Evolutionary conservation across 176 grass and related monocot species (phyloP), one percentile per base, ranked within the genome.

Genomic region (Ampelocalamus luodianensis): DNA sequence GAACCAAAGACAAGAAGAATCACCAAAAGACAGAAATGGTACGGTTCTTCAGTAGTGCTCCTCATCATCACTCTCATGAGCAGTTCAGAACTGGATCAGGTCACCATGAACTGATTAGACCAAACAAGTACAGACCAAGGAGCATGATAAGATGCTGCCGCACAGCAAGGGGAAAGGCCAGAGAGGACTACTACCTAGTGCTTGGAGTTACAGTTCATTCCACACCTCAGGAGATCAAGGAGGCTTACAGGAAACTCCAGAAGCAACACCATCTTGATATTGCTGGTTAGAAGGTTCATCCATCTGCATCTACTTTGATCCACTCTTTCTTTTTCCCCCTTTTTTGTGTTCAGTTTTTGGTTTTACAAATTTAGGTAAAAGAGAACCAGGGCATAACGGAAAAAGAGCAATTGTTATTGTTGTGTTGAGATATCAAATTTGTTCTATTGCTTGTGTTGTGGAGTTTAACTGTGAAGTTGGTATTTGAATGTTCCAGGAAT

Each of bases 231-330:
- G 80, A 93, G 79, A 91, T 93, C 67, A 91, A 93, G 79, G 76
- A 91, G 51, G 93, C 93, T 61, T 95, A 95, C 58, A 88, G 86
- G 86, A 95, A 92, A 74, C 85, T 93, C 38, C 88, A 95, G 86
- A 95, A 93, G 79, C 85, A 91, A 46, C 80, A 95, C 85, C 93
- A 93, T 76, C 93, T 88, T 76, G 90, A 95, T 68, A 91, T 95
- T 67, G 80, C 85, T 65, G 90, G 88, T 62, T 68, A 92, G 45
- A 77, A 88, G 90, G 88, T 95, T 43, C 32, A 17, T 45, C 34
- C 48, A 61, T 77, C 48, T 75, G 11, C 51, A 34, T 68, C 3
- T 74, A 18, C 84, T 74, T 87, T 13, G 29, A 18, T 42, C 14
- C 20, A 42, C 26, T 39, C 58, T 68, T 68, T 23, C 18, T 56